Conservation (phyloP, 805 yeast genomes). For the Saturnispora quitensis region DNA sequence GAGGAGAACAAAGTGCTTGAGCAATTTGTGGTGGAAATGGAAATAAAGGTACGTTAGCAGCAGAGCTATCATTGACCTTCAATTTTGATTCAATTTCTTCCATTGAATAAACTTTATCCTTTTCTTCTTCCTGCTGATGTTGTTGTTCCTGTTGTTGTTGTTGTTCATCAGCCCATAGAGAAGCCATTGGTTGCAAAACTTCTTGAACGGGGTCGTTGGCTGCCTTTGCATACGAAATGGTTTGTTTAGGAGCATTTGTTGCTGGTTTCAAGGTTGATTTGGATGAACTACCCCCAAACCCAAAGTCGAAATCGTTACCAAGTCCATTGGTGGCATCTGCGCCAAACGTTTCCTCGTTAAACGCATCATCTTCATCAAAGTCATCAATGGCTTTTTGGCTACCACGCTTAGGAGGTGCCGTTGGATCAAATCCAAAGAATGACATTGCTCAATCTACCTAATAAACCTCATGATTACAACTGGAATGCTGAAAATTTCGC, state of each 20-base stretch:
- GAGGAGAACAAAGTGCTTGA: conserved; percentile 19
- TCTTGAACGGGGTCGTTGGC: conserved; percentile 31
- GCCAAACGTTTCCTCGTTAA: conserved; percentile 77
- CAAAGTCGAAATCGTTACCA: conserved; percentile 61
- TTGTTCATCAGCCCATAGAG: conserved; percentile 47
- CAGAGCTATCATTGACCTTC: conserved; percentile 29
- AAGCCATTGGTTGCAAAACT: conserved; percentile 58
- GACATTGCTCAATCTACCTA: conserved; percentile 36
- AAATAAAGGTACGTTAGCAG: conserved; percentile 15
- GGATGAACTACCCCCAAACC: conserved; percentile 24
- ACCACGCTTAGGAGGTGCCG: conserved; percentile 30
- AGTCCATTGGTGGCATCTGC: conserved; percentile 30
- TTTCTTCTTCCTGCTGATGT: conserved; percentile 14
- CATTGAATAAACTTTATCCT: conserved; percentile 51
- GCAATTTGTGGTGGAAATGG: conserved; percentile 20
- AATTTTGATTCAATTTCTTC: conserved; percentile 81
- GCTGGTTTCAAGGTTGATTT: conserved; percentile 12
- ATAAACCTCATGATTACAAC: neutral
- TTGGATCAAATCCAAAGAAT: conserved; percentile 56
- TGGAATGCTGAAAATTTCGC: neutral
- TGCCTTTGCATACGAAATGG: conserved; percentile 35
- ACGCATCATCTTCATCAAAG: conserved; percentile 70
- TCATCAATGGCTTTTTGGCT: conserved; percentile 60
- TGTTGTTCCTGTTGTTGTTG: conserved; percentile 15
- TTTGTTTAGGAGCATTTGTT: conserved; percentile 22